Conservation (phyloP, 1,139 yeast genomes). For the Saccharomyces hybrid region DNA sequence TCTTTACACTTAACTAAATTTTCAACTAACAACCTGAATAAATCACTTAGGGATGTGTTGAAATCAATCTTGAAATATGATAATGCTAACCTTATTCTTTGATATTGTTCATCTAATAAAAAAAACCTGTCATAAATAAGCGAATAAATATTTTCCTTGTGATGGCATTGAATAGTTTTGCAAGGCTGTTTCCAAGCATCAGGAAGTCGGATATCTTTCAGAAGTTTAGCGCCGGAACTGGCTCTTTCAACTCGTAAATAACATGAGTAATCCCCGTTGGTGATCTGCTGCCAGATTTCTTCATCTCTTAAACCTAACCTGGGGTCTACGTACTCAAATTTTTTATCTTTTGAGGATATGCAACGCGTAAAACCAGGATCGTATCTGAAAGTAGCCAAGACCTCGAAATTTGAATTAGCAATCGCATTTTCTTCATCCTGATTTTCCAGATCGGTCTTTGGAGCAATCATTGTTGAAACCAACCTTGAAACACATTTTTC, state of each 20-base stretch:
- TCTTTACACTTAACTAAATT: slow-evolving; percentile 9
- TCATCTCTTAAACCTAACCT: neutral
- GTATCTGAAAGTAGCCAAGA: slow-evolving; percentile 64
- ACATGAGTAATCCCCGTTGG: neutral
- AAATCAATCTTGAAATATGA: slow-evolving; percentile 47
- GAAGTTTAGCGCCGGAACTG: slow-evolving; percentile 2
- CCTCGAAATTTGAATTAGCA: slow-evolving; percentile 38
- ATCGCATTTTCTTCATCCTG: neutral
- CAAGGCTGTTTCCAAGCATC: neutral
- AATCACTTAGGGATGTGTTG: slow-evolving; percentile 37
- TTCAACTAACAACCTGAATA: slow-evolving; percentile 41
- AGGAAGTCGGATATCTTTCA: slow-evolving; percentile 18
- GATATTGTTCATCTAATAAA: slow-evolving; percentile 55
- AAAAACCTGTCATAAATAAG: slow-evolving; percentile 41
- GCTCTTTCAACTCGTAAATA: neutral
- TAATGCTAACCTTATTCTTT: slow-evolving; percentile 49
- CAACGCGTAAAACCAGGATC: slow-evolving; percentile 44
- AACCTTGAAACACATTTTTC: neutral
- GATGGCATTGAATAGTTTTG: slow-evolving; percentile 6
- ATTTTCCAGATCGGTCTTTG: neutral
- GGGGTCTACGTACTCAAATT: neutral
- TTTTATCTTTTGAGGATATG: neutral
- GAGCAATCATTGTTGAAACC: neutral
- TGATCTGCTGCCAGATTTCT: neutral
- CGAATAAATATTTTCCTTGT: slow-evolving; percentile 6